Evolutionary conservation across 352 stramenopile species (phyloP).

Genomic region (Phytophthora megakarya): DNA sequence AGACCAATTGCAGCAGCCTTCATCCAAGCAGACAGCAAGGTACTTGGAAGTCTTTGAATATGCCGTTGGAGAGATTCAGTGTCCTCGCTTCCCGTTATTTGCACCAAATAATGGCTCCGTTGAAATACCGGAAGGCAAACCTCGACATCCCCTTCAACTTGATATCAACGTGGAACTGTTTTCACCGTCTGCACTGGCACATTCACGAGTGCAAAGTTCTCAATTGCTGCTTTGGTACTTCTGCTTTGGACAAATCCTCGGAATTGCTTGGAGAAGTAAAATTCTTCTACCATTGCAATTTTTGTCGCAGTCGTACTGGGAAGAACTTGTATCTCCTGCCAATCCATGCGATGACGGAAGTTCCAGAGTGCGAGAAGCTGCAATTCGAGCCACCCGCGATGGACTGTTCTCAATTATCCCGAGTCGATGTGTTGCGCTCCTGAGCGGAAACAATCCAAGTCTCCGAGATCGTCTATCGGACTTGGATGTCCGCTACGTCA

Average conservation of each 20-base stretch:
- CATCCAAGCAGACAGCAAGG: conserved; percentile 37
- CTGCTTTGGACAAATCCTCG: conserved; percentile 59
- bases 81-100: conserved; percentile 61
- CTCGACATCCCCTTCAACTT: conserved; percentile 28
- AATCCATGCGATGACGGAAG: background rate
- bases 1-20: conserved; percentile 17
- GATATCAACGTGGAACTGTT: conserved; percentile 62
- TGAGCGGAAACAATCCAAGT: conserved; percentile 36
- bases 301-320: conserved; percentile 52
- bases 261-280: conserved; percentile 62
- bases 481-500: conserved; percentile 33
- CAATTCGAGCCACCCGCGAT: conserved; percentile 53
- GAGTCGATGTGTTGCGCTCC: conserved; percentile 48
- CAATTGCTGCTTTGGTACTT: conserved; percentile 61
- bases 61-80: conserved; percentile 61
- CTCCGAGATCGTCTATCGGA: conserved; percentile 43
- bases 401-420: conserved; percentile 62
- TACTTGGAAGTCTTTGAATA: conserved; percentile 63
- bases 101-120: conserved; percentile 21
- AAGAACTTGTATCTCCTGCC: conserved; percentile 28
- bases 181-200: conserved; percentile 17
- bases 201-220: conserved; percentile 20
- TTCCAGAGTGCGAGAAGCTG: conserved; percentile 4
- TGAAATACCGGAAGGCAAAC: background rate
- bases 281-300: conserved; percentile 59